Base-by-base conservation (phyloP, 2,329 filamentous ascomycete species). In the Hirsutella rhossiliensis region DNA sequence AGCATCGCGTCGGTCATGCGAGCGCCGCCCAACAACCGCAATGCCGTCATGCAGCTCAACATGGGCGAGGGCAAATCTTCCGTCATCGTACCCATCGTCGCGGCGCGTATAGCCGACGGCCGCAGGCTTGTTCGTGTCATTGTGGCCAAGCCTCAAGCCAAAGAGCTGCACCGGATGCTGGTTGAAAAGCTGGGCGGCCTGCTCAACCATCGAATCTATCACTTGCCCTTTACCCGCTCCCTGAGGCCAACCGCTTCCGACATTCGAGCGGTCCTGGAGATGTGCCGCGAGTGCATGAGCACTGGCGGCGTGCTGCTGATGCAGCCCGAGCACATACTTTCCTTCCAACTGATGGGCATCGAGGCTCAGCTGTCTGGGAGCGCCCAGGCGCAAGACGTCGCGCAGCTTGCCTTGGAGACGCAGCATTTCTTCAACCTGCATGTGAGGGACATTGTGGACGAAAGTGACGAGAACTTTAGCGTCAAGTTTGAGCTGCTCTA, bases 1-100 rank as follows among this genome's bases (percentile, higher is more conserved):
- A 53, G 69, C 1, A 75, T 86, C 41, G 75, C 79, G 0, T 31
- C 43, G 0, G 53, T 68, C 11, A 84, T 85, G 73, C 69, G 67
- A 7, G 43, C 51, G 0, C 67, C 68, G 0, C 49, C 54, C 0
- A 53, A 51, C 0, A 55, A 52, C 0, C 38, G 52, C 0, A 82
- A 78, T 49, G 55, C 66, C 0, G 69, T 79, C 1, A 68, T 82
- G 62, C 78, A 83, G 51, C 57, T 84, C 8, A 82, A 82, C 51
- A 85, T 84, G 80, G 80, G 80, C 0, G 71, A 81, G 52, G 80
- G 80, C 0, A 84, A 84, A 48, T 76, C 75, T 0, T 80, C 78
- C 0, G 73, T 83, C 3, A 84, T 87, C 41, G 66, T 80, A 0
- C 80, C 80, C 0, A 77, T 82, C 36, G 71, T 80, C 0, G 74